Percentiles rank a stretch among this genome's conserved stretches.
phyloP scores from a whole-genome alignment of 805 yeast species.

The Diddensiella transvaalensis region DNA sequence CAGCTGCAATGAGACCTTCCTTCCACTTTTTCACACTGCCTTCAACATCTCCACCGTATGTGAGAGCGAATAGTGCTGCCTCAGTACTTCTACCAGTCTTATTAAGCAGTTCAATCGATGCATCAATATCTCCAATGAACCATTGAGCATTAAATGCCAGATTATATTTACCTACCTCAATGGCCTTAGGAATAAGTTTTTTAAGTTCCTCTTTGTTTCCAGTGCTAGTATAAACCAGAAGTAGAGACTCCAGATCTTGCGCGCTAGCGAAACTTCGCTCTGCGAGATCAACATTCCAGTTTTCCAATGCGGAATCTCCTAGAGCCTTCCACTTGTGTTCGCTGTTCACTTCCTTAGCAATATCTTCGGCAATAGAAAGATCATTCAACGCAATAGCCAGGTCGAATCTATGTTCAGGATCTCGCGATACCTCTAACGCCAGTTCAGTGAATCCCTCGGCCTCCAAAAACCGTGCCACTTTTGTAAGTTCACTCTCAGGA shows the following conservation, averaged over 20 bases:
- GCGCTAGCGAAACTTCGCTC: constrained; percentile 75
- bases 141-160: constrained; percentile 90
- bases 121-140: constrained; percentile 68
- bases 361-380: constrained; percentile 65
- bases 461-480: constrained; percentile 88
- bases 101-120: constrained; percentile 62
- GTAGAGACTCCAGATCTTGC: constrained; percentile 73
- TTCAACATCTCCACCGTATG: constrained; percentile 55
- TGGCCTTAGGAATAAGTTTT: constrained; percentile 64
- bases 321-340: constrained; percentile 85
- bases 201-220: constrained; percentile 61
- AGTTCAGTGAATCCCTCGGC: constrained; percentile 84
- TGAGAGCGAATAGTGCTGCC: constrained; percentile 74
- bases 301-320: constrained; percentile 79
- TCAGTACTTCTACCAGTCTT: constrained; percentile 72
- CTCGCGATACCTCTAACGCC: constrained; percentile 79
- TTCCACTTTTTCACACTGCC: constrained; percentile 68
- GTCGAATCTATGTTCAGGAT: constrained; percentile 87
- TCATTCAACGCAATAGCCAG: constrained; percentile 76
- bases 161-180: constrained; percentile 74
- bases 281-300: constrained; percentile 80
- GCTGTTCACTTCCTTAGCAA: constrained; percentile 45
- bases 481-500: constrained; percentile 61
- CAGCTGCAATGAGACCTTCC: constrained; percentile 45
- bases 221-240: constrained; percentile 77